A percentile compares a stretch with the other conserved stretches of the same genome.
Evolutionary conservation across 2,329 filamentous ascomycete species (phyloP).

Genomic region (Neonectria neomacrospora): DNA sequence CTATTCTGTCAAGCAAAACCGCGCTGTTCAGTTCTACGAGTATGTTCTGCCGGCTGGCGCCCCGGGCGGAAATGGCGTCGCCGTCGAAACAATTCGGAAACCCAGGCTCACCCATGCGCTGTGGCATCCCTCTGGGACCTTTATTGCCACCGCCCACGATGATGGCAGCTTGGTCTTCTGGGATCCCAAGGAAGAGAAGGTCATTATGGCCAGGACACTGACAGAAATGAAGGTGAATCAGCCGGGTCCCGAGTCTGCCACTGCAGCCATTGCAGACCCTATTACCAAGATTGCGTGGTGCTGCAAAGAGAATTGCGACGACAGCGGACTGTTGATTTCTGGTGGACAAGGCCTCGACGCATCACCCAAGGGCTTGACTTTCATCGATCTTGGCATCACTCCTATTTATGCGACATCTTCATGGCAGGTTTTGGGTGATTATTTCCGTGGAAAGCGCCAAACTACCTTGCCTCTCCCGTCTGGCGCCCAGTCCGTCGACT

Average conservation of each 20-base stretch:
- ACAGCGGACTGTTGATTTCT: conserved; percentile 87
- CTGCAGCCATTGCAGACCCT: conserved; percentile 74
- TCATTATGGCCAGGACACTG: conserved; percentile 85
- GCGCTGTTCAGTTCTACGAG: conserved; percentile 80
- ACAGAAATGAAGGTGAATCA: conserved; percentile 79
- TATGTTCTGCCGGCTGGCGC: conserved; percentile 86
- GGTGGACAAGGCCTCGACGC: conserved; percentile 79
- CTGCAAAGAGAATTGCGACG: conserved; percentile 91
- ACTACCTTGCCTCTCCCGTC: conserved; percentile 79
- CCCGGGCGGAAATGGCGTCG: conserved; percentile 79
- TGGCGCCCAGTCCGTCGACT: conserved; percentile 80
- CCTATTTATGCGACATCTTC: conserved; percentile 92
- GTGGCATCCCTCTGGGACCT: conserved; percentile 96
- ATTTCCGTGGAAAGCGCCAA: conserved; percentile 82
- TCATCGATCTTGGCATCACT: conserved; percentile 88
- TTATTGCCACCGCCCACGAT: conserved; percentile 86
- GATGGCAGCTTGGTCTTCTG: conserved; percentile 94
- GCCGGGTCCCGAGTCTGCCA: conserved; percentile 63
- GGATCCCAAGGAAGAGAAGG: conserved; percentile 88
- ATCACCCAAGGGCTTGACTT: conserved; percentile 80
- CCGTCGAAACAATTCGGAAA: conserved; percentile 70
- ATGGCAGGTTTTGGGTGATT: conserved; percentile 83
- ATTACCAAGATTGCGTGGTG: conserved; percentile 89
- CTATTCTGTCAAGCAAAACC: conserved; percentile 95
- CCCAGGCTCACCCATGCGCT: conserved; percentile 84